A percentile compares a stretch with the other conserved stretches of the same genome.
Evolutionary conservation across 208 protist genomes (phyloP).

Genomic region (Acanthamoeba lenticulata): DNA sequence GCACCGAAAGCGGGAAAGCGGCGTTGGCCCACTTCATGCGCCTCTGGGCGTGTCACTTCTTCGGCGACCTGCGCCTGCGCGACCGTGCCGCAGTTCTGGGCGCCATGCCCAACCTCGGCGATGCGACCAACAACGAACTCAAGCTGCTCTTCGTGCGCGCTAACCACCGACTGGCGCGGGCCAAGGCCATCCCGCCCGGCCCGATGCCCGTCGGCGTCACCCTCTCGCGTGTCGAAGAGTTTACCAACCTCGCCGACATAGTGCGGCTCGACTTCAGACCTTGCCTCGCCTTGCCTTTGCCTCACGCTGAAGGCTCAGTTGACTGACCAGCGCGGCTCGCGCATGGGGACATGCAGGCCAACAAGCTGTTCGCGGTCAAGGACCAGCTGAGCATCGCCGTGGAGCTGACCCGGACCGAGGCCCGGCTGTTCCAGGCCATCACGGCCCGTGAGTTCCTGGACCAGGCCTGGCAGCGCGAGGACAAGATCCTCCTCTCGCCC

Average conservation of each 20-base stretch:
- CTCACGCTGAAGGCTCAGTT: no score
- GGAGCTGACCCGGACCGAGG: slow-evolving; percentile 20
- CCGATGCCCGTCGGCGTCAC: neutral
- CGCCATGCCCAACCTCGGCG: neutral
- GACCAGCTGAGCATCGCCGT: slow-evolving; percentile 16
- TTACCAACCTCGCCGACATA: neutral
- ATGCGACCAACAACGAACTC: slow-evolving; percentile 6
- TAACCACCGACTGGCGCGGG: neutral
- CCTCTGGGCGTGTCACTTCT: slow-evolving; percentile 3
- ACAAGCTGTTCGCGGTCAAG: slow-evolving; percentile 11
- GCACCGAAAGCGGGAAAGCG: neutral
- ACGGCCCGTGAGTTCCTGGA: slow-evolving; percentile 60
- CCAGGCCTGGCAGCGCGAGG: slow-evolving; percentile 48
- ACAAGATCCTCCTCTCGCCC: slow-evolving; percentile 53
- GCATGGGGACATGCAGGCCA: no score
- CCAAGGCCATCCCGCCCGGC: neutral
- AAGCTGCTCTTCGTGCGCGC: slow-evolving; percentile 59
- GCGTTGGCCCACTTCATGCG: slow-evolving; percentile 34
- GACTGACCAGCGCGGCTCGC: no score
- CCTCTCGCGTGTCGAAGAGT: neutral
- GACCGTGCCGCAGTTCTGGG: neutral
- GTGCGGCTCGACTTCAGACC: neutral
- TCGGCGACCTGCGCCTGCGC: neutral
- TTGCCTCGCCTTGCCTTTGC: neutral
- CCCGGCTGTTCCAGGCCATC: slow-evolving; percentile 22